Evolutionary conservation across 225 moss, liverwort and hornwort genomes (phyloP), one percentile per base, ranked within the genome.

Genomic region (Physcomitrellopsis africana): DNA sequence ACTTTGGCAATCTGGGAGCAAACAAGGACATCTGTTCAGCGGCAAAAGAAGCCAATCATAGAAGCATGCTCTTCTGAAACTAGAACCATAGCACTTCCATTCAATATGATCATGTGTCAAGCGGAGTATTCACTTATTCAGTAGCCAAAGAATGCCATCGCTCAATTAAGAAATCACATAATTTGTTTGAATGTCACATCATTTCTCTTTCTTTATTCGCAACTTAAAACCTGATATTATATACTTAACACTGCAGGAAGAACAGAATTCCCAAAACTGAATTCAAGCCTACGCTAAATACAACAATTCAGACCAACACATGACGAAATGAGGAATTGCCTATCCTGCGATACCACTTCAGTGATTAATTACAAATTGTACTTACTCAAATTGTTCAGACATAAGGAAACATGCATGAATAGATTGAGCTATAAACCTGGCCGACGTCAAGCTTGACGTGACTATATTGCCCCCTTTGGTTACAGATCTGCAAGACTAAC

Each of bases 21-120:
- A 77, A 97, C 86, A 68, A 94, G 85, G 46, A 94, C 86, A 65
- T 91, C 91, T 62, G 87, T 76, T 37, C 91, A 89, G 67, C 76
- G 78, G 20, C 92, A 86, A 80, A 76, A 84, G 80, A 94, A 94
- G 37, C 94, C 94, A 73, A 91, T 92, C 76, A 92, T 91, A 72
- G 87, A 81, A 9, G 96, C 96, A 54, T 86, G 84, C 66, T 92
- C 96, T 66, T 87, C 73, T 65, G 87, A 43, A 26, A 92, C 84
- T 84, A 81, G 89, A 55, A 96, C 92, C 87, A 90, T 89, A 8
- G 96, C 92, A 86, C 93, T 93, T 48, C 96, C 96, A 74, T 93
- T 93, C 68, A 96, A 73, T 44, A 80, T 70, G 63, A 93, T 87
- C 73, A 77, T 87, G 93, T 96, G 89, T 8, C 55, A 56, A 51